phyloP scores from a whole-genome alignment of 2,329 filamentous ascomycete genomes.

The Coccinonectria pachysandricola region DNA sequence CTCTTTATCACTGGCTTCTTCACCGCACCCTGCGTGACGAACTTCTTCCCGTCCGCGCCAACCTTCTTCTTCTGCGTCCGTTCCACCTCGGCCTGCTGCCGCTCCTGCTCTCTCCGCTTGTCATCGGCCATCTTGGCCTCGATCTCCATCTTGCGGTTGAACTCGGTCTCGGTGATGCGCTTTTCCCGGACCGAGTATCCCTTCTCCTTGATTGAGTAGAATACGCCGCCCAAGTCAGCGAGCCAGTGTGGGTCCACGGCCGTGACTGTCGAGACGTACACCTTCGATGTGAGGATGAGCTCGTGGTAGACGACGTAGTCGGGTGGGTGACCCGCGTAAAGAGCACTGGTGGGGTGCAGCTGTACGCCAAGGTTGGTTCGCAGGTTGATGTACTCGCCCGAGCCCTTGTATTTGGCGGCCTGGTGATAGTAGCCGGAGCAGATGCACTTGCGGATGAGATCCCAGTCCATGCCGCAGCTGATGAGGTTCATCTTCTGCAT shows the following conservation, averaged over 20 bases:
- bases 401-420: constrained; percentile 88
- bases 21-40: constrained; percentile 51
- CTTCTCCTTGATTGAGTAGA: constrained; percentile 96
- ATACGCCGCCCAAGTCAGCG: constrained; percentile 90
- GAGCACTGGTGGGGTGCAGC: constrained; percentile 83
- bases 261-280: constrained; percentile 97
- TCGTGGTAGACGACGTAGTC: constrained; percentile 99
- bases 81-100: constrained; percentile 39
- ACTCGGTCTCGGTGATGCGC: constrained; percentile 80
- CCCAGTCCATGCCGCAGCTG: constrained; percentile 94
- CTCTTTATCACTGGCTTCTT: constrained; percentile 50
- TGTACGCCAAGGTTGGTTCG: constrained; percentile 90
- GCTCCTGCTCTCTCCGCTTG: constrained; percentile 55
- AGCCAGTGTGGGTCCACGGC: constrained; percentile 96
- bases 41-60: constrained; percentile 37
- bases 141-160: constrained; percentile 87
- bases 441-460: constrained; percentile 89
- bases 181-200: constrained; percentile 84
- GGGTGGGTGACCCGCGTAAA: constrained; percentile 90
- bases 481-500: constrained; percentile 82
- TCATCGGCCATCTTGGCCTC: constrained; percentile 87
- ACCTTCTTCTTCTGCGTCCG: constrained; percentile 29
- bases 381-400: constrained; percentile 95
- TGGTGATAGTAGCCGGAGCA: constrained; percentile 98
- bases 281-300: constrained; percentile 89